phyloP scores from a whole-genome alignment of 2,329 filamentous ascomycete species.

The Mariannaea elegans region DNA sequence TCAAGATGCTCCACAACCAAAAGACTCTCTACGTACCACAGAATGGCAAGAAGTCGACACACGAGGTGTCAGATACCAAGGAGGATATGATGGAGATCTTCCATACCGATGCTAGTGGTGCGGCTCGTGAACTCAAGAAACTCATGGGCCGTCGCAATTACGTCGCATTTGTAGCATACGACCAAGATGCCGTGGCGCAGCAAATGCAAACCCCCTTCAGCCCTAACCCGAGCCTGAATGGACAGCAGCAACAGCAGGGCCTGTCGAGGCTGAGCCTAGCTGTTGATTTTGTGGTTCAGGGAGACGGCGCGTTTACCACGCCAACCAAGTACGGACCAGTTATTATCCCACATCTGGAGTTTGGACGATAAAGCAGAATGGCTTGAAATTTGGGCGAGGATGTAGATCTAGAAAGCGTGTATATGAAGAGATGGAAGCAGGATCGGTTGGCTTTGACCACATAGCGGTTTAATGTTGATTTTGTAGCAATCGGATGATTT shows the following conservation, averaged over 20 bases:
- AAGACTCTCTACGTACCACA: slow-evolving; percentile 89
- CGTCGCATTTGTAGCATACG: slow-evolving; percentile 91
- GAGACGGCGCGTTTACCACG: slow-evolving; percentile 79
- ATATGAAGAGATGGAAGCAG: not conserved
- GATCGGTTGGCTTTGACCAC: not conserved
- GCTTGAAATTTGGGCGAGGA: not conserved
- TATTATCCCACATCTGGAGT: slow-evolving; percentile 87
- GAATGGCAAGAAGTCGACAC: slow-evolving; percentile 81
- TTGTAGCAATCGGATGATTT: slow-evolving; percentile 32
- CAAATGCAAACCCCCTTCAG: slow-evolving; percentile 49
- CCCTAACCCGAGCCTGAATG: slow-evolving; percentile 47
- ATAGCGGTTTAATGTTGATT: slow-evolving; percentile 18
- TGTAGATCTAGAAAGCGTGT: no score
- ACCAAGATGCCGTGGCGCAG: slow-evolving; percentile 75
- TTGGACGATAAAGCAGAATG: slow-evolving; percentile 58
- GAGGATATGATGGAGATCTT: slow-evolving; percentile 99
- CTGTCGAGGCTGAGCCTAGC: slow-evolving; percentile 81
- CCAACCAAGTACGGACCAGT: slow-evolving; percentile 98
- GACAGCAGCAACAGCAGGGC: slow-evolving; percentile 54
- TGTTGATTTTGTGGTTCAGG: slow-evolving; percentile 96
- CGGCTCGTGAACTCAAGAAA: slow-evolving; percentile 82
- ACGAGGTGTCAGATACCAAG: slow-evolving; percentile 88
- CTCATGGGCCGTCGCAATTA: slow-evolving; percentile 96
- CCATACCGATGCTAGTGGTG: slow-evolving; percentile 89
- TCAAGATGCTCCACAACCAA: slow-evolving; percentile 96